Evolutionary conservation across 345 rosid species (phyloP), one percentile per base, ranked within the genome.

Genomic region (Hypericum perforatum): DNA sequence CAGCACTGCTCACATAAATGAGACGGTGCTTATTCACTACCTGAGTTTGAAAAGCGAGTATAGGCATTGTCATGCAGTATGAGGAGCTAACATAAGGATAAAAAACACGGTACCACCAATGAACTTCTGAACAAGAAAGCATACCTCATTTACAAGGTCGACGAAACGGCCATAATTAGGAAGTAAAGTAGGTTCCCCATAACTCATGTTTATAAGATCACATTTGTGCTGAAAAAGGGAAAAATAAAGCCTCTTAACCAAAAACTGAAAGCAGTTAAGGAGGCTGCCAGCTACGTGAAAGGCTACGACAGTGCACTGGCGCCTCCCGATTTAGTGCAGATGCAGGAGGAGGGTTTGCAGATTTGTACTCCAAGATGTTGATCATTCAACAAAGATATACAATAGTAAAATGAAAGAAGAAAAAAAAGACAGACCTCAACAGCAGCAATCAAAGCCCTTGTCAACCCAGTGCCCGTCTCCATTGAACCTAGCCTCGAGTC

Each of bases 161-260:
- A 85, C 86, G 68, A 92, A 92, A 65, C 97, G 95, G 44, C 98
- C 98, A 66, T 92, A 92, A 65, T 88, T 95, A 39, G 98, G 98
- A 48, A 92, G 78, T 49, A 85, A 56, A 10, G 94, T 46, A 67
- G 91, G 66, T 63, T 85, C 97, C 63, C 95, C 98, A 64, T 80
- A 92, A 68, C 98, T 92, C 98, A 92, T 88, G 74, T 92, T 92
- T 85, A 92, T 87, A 52, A 92, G 82, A 69, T 85, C 94, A 70
- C 98, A 92, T 73, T 88, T 88, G 72, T 88, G 95, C 98, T 92
- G 94, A 63, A 73, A 37, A 57, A 46, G 29, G 37, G 8, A 44
- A 43, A 16, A 46, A 13, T 22, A 13, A 49, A 12, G 8, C 43
- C 13, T 45, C 42, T 54, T 41, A 51, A 48, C 52, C 9, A 1